These are phyloP conservation scores for Cynanchum wilfordii DNA, from an alignment of 257 asterid species.

Conservation along the genomic window DNA sequence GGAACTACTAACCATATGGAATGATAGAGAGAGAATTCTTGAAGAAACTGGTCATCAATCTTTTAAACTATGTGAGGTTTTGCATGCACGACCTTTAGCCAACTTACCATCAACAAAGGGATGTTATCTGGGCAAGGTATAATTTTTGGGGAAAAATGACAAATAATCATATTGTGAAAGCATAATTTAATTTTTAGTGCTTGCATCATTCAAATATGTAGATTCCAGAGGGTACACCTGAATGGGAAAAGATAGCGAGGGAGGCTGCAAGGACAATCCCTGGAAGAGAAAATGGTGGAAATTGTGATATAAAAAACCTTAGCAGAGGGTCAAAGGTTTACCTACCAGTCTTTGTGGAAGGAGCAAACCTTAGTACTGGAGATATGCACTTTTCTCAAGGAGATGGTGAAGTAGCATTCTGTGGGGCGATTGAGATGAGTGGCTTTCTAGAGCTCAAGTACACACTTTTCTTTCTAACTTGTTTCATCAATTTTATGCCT, in stretches of 20 bases:
- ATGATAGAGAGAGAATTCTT: slow-evolving; percentile 64
- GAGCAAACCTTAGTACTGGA: slow-evolving; percentile 94
- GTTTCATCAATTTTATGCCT: not conserved
- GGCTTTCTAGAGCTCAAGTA: slow-evolving; percentile 99
- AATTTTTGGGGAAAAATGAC: not conserved
- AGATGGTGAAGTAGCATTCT: slow-evolving; percentile 89
- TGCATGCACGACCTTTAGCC: slow-evolving; percentile 83
- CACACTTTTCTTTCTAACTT: slow-evolving; percentile 11
- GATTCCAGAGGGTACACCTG: slow-evolving; percentile 71
- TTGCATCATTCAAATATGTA: slow-evolving; percentile 20
- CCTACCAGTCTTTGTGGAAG: slow-evolving; percentile 94
- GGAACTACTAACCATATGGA: slow-evolving; percentile 82
- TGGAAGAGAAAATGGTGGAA: slow-evolving; percentile 96
- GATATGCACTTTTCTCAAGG: slow-evolving; percentile 99
- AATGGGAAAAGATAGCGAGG: slow-evolving; percentile 77
- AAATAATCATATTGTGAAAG: not conserved
- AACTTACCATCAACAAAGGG: slow-evolving; percentile 79
- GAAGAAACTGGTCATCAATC: slow-evolving; percentile 65
- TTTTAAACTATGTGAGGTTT: slow-evolving; percentile 68
- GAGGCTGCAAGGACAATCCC: slow-evolving; percentile 96
- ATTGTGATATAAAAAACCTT: slow-evolving; percentile 89
- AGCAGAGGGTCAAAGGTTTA: slow-evolving; percentile 90
- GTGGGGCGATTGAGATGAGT: slow-evolving; percentile 98
- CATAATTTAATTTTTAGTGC: not conserved
- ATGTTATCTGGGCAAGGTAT: slow-evolving; percentile 90